These are phyloP conservation scores for Apophysomyces variabilis DNA, from an alignment of 371 early-diverging fungal species.

Conservation along the genomic window DNA sequence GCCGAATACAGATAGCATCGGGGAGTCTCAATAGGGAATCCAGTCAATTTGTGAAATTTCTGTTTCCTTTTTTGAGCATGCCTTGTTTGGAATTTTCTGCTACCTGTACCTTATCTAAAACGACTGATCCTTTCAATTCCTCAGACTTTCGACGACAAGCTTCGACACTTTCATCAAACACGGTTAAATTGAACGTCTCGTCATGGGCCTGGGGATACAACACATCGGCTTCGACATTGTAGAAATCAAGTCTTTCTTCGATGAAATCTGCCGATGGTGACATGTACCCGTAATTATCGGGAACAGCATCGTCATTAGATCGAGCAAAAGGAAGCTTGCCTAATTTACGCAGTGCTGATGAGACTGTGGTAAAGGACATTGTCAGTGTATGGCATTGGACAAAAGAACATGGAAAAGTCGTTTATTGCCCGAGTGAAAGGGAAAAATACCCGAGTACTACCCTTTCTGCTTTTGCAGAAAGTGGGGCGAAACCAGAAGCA, in stretches of 20 bases:
- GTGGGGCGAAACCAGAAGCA: too few species aligned
- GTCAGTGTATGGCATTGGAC: not conserved
- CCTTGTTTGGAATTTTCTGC: not conserved
- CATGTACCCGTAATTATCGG: not conserved
- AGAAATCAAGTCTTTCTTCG: not conserved
- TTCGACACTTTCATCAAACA: constrained; percentile 33
- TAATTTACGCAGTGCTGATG: constrained; percentile 5
- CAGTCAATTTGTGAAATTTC: not conserved
- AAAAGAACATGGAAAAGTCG: not conserved
- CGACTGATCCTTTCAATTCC: not conserved
- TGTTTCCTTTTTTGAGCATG: not conserved
- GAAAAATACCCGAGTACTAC: not conserved
- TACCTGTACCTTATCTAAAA: not conserved
- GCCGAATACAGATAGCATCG: not conserved
- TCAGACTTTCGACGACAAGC: not conserved
- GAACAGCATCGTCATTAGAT: not conserved
- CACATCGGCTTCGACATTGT: constrained; percentile 42
- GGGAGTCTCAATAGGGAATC: not conserved
- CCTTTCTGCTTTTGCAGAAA: too few species aligned
- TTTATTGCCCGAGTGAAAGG: not conserved
- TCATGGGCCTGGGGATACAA: constrained; percentile 34
- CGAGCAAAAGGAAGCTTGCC: not conserved
- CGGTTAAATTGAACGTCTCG: constrained; percentile 29
- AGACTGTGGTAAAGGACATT: not conserved
- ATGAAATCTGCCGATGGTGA: not conserved